Evolutionary conservation across 495 filamentous ascomycete species (phyloP).

Genomic region (Penicillium argentinense): DNA sequence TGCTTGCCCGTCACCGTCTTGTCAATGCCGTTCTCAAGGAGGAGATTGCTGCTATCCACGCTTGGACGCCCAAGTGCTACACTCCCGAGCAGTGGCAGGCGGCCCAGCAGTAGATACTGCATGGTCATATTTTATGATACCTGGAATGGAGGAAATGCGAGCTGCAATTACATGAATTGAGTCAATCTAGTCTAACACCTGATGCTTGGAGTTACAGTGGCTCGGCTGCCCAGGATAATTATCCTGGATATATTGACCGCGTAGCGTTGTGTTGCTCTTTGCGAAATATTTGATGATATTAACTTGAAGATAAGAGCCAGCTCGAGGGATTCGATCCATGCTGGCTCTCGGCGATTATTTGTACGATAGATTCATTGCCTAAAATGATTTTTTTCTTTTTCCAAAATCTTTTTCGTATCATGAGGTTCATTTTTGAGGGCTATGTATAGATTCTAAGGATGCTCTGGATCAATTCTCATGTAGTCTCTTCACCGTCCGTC

Average conservation of each 20-base stretch:
- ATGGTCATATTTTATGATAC: background rate
- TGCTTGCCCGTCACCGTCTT: slow-evolving; percentile 82
- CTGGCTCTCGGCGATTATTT: background rate
- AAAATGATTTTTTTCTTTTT: background rate
- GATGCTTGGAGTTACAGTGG: no score
- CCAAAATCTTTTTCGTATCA: background rate
- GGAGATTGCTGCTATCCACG: slow-evolving; percentile 95
- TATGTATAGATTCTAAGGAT: background rate
- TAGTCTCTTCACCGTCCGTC: background rate
- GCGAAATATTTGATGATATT: background rate
- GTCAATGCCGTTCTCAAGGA: slow-evolving; percentile 84
- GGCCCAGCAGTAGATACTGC: slow-evolving; percentile 46
- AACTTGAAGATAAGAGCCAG: background rate
- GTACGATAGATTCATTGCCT: background rate
- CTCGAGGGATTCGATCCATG: no score
- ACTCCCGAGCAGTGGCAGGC: slow-evolving; percentile 92
- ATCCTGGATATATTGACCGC: no score
- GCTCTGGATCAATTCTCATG: background rate
- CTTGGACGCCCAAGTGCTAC: slow-evolving; percentile 97
- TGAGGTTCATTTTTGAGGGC: background rate
- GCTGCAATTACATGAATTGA: no score
- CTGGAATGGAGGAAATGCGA: background rate
- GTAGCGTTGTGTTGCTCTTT: no score
- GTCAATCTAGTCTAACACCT: no score
- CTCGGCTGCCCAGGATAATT: no score